phyloP scores from a whole-genome alignment of 495 filamentous ascomycete species.

The Aspergillus nidulans region DNA sequence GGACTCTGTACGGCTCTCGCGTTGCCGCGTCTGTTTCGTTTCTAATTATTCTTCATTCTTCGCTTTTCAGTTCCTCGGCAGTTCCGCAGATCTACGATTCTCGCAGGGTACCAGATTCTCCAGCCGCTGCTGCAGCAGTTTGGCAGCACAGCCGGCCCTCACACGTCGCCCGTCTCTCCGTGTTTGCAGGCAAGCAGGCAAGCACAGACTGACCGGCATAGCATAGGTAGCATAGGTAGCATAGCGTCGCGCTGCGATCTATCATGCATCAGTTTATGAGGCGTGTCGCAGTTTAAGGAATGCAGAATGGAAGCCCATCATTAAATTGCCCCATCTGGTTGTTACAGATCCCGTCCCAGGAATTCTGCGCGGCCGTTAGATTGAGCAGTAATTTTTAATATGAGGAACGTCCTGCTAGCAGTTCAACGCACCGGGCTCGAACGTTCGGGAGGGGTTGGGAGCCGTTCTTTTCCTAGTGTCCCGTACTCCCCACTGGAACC shows the following conservation, averaged over 20 bases:
- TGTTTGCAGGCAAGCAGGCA: background rate
- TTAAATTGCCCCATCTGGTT: constrained; percentile 8
- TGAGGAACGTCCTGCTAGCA: constrained; percentile 1
- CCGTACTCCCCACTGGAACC: constrained; percentile 19
- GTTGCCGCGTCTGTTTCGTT: background rate
- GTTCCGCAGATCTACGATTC: background rate
- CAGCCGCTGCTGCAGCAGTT: background rate
- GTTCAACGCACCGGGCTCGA: constrained; percentile 16
- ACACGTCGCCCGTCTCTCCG: background rate
- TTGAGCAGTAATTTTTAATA: background rate
- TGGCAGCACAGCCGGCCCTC: background rate
- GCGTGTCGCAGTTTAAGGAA: constrained; percentile 7
- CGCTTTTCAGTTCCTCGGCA: background rate
- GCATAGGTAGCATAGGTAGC: too few species aligned
- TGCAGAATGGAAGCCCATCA: constrained; percentile 4
- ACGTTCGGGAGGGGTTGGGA: constrained; percentile 13
- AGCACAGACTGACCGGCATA: background rate
- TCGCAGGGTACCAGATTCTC: background rate
- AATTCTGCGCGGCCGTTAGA: background rate
- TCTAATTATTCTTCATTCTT: background rate
- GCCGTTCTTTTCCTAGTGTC: constrained; percentile 15
- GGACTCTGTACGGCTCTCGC: too few species aligned
- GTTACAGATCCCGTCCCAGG: constrained; percentile 10
- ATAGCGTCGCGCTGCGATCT: constrained; percentile 11
- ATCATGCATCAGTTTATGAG: constrained; percentile 9